Conservation (phyloP, 169 alveolate species). For the Cryptosporidium xiaoi region DNA sequence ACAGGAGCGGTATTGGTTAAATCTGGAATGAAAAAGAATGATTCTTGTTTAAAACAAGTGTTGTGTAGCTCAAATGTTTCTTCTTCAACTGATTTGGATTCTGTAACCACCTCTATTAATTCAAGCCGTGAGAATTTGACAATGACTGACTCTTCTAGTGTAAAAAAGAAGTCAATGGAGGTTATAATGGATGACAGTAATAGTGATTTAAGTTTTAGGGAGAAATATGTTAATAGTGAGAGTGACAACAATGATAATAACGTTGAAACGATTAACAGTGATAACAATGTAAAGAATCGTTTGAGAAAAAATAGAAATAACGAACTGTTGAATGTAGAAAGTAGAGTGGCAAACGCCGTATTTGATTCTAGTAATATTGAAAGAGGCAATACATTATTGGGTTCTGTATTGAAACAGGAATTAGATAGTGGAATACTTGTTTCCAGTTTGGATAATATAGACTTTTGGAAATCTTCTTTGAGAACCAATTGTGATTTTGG, state of each 20-base stretch:
- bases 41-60: background rate
- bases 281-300: background rate
- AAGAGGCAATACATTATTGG: background rate
- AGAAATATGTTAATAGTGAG: background rate
- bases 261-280: background rate
- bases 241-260: no score
- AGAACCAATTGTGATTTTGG: background rate
- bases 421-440: slow-evolving; percentile 2
- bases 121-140: slow-evolving; percentile 46
- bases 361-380: background rate
- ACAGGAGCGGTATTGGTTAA: no score
- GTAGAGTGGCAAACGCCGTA: no score
- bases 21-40: no score
- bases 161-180: slow-evolving; percentile 2
- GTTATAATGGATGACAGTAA: background rate
- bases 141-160: background rate
- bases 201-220: slow-evolving; percentile 10
- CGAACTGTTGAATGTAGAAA: no score
- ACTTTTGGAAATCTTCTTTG: slow-evolving; percentile 46
- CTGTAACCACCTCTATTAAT: slow-evolving; percentile 47
- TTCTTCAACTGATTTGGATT: slow-evolving; percentile 68
- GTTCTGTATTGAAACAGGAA: background rate
- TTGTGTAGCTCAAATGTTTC: slow-evolving; percentile 6
- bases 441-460: background rate
- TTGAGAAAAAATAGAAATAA: background rate